Evolutionary conservation across 2,329 filamentous ascomycete species (phyloP).

Genomic region (Cladophialophora yegresii): DNA sequence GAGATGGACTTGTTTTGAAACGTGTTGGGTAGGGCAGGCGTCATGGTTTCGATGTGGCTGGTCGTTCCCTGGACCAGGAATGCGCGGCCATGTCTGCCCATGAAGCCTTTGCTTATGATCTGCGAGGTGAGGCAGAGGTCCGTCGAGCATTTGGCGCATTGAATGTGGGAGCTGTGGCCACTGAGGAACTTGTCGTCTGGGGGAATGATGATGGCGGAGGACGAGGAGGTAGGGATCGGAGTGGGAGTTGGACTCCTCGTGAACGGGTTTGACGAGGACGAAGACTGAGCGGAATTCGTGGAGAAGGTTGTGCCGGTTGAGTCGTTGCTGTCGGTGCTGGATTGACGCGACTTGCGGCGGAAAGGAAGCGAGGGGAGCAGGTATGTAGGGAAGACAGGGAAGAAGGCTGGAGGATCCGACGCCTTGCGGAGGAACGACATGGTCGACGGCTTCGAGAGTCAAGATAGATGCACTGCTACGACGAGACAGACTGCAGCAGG

Average conservation of each 20-base stretch:
- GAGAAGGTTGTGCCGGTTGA: conserved; percentile 41
- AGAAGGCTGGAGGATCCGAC: conserved; percentile 34
- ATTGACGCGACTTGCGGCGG: conserved; percentile 45
- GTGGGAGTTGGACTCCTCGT: conserved; percentile 28
- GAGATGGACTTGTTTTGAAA: conserved; percentile 58
- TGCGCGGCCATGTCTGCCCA: conserved; percentile 64
- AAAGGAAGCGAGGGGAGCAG: conserved; percentile 54
- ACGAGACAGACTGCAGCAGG: background rate
- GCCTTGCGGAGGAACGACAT: conserved; percentile 36
- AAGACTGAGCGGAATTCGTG: conserved; percentile 20
- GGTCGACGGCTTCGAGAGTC: background rate
- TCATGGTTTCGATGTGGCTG: conserved; percentile 30
- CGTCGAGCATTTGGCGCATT: conserved; percentile 60
- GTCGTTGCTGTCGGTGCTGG: conserved; percentile 43
- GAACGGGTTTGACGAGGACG: conserved; percentile 35
- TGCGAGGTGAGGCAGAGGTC: conserved; percentile 61
- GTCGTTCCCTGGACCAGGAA: conserved; percentile 56
- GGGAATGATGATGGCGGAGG: conserved; percentile 30
- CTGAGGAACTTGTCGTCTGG: conserved; percentile 45
- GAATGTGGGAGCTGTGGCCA: conserved; percentile 57
- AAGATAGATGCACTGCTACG: background rate
- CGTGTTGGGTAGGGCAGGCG: conserved; percentile 59
- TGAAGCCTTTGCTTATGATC: conserved; percentile 67
- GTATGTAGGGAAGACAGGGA: conserved; percentile 54
- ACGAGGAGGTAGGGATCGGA: conserved; percentile 24